Conservation (phyloP, 2,329 filamentous ascomycete genomes). For the Apiospora sp. region DNA sequence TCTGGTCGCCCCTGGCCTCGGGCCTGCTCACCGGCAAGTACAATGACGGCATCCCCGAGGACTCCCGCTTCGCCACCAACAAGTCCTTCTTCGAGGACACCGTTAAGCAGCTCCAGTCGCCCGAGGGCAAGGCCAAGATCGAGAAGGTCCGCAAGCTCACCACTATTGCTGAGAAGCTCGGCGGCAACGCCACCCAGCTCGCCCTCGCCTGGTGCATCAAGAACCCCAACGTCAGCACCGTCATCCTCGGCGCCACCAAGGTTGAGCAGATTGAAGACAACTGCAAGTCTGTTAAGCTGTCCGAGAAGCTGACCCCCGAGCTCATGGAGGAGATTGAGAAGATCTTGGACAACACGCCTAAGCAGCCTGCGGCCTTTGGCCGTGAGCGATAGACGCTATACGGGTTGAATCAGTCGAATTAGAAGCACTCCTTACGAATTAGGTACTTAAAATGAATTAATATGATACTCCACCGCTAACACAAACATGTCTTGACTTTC, state of each 20-base stretch:
- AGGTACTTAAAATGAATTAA: conserved; percentile 1
- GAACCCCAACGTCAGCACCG: conserved; percentile 61
- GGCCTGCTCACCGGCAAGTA: conserved; percentile 70
- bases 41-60: conserved; percentile 68
- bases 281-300: conserved; percentile 53
- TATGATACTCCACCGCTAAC: not conserved
- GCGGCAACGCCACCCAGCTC: conserved; percentile 58
- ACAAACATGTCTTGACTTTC: not conserved
- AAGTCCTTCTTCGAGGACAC: conserved; percentile 67
- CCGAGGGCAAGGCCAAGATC: conserved; percentile 62
- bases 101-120: conserved; percentile 66
- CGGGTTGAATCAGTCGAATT: not conserved
- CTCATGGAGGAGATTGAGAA: conserved; percentile 60
- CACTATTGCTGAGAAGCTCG: conserved; percentile 65
- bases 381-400: conserved; percentile 3
- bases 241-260: conserved; percentile 60
- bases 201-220: conserved; percentile 62
- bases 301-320: conserved; percentile 58
- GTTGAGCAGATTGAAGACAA: conserved; percentile 62
- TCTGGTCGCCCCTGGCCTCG: conserved; percentile 57
- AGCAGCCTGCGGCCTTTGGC: conserved; percentile 24
- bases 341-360: conserved; percentile 47
- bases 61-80: conserved; percentile 69
- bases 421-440: not conserved
- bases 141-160: conserved; percentile 54